These are phyloP conservation scores for Syzygium malaccense DNA, from an alignment of 441 rosid genomes.

Conservation along the genomic window DNA sequence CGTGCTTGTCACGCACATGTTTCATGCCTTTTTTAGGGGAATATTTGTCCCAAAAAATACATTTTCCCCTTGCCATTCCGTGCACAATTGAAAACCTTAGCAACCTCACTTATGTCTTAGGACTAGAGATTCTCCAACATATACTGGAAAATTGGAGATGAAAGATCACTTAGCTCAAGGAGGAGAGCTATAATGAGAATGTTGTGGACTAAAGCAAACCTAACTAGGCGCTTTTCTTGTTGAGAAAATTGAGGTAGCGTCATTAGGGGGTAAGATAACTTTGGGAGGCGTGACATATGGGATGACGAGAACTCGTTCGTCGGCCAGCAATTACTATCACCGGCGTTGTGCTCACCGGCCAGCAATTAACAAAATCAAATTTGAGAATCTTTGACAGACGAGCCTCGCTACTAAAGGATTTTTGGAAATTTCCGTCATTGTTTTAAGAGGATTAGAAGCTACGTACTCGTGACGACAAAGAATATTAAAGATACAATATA, in stretches of 20 bases:
- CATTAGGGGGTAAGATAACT: neutral
- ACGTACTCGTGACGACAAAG: neutral
- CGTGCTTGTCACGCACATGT: neutral
- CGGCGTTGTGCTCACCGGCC: neutral
- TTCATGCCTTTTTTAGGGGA: neutral
- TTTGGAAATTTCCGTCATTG: neutral
- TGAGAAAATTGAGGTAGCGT: neutral
- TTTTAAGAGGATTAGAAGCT: neutral
- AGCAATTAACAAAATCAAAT: neutral
- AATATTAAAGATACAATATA: neutral
- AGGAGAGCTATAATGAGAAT: neutral
- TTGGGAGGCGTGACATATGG: neutral
- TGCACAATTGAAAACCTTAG: neutral
- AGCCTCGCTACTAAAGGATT: neutral
- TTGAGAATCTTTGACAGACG: neutral
- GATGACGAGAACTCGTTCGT: neutral
- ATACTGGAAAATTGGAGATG: neutral
- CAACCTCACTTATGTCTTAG: neutral
- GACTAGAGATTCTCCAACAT: neutral
- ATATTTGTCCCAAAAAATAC: neutral
- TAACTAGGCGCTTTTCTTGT: neutral
- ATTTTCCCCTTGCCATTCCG: neutral
- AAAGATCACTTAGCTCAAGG: neutral
- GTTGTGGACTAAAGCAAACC: neutral
- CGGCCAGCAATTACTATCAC: neutral